phyloP scores from a whole-genome alignment of 345 rosid species.

The Euphorbia lathyris region DNA sequence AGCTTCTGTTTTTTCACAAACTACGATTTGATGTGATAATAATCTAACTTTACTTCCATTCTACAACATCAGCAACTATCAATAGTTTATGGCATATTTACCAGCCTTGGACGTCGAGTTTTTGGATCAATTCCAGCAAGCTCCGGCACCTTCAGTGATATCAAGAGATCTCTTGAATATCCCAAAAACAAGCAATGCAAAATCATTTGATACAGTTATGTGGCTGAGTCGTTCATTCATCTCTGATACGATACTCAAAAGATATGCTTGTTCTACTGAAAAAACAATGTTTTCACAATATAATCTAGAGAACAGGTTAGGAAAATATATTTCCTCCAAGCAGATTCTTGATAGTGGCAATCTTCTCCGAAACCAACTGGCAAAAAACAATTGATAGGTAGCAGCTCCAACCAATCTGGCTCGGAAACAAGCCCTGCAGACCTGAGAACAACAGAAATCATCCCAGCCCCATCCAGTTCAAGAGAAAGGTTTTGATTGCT shows the following conservation, averaged over 20 bases:
- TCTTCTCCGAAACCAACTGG: constrained; percentile 72
- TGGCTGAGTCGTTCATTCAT: constrained; percentile 48
- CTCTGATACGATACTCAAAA: constrained; percentile 52
- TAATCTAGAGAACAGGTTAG: constrained; percentile 40
- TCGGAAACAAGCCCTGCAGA: constrained; percentile 19
- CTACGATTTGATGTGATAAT: too few species aligned
- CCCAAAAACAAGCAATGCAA: constrained; percentile 13
- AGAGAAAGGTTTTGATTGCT: constrained; percentile 55
- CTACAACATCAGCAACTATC: too few species aligned
- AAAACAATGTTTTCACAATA: constrained; percentile 28
- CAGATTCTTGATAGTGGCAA: constrained; percentile 63
- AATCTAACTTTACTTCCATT: too few species aligned
- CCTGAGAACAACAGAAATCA: constrained; percentile 31
- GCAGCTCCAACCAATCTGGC: constrained; percentile 40
- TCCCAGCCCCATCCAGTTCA: constrained; percentile 38
- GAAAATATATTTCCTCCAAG: constrained; percentile 50
- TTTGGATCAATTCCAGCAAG: constrained; percentile 53
- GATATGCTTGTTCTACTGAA: constrained; percentile 58
- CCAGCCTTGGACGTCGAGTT: constrained; percentile 63
- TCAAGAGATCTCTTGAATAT: constrained; percentile 31
- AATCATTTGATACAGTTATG: constrained; percentile 24
- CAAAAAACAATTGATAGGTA: constrained; percentile 1
- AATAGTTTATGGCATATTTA: constrained; percentile 34
- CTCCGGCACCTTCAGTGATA: constrained; percentile 52
- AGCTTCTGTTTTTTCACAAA: too few species aligned